A percentile compares a stretch with the other conserved stretches of the same genome.
Evolutionary conservation across 345 rosid genomes (phyloP).

Genomic region (Linum usitatissimum): DNA sequence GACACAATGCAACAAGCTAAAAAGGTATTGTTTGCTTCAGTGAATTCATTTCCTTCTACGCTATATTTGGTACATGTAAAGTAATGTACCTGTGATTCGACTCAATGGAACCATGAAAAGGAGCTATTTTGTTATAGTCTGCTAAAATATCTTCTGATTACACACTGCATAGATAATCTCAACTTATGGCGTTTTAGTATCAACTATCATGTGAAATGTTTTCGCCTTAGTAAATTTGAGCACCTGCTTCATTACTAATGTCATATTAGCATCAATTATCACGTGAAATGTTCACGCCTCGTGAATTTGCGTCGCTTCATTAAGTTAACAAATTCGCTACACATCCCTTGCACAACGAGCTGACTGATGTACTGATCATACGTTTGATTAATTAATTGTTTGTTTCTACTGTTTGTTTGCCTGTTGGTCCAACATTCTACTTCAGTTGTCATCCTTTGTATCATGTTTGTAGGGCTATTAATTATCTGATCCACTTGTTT

Average conservation of each 20-base stretch:
- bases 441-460: not conserved
- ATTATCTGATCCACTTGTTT: not conserved
- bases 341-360: not conserved
- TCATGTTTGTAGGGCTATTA: not conserved
- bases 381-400: not conserved
- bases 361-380: not conserved
- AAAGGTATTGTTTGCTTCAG: constrained; percentile 34
- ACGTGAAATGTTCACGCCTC: not conserved
- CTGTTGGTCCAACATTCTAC: not conserved
- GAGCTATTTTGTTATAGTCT: no score
- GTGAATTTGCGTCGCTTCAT: not conserved
- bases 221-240: no score
- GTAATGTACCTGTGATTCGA: no score
- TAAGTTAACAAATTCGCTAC: not conserved
- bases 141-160: no score
- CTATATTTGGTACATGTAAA: not conserved
- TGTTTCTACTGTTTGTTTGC: not conserved
- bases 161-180: no score
- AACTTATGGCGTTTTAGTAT: not conserved
- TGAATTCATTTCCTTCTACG: not conserved
- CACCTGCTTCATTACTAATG: not conserved
- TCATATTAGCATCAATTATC: not conserved
- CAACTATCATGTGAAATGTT: not conserved
- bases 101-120: no score
- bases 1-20: constrained; percentile 71